Conservation (phyloP, 1,139 yeast genomes). For the Kluyveromyces sp. region DNA sequence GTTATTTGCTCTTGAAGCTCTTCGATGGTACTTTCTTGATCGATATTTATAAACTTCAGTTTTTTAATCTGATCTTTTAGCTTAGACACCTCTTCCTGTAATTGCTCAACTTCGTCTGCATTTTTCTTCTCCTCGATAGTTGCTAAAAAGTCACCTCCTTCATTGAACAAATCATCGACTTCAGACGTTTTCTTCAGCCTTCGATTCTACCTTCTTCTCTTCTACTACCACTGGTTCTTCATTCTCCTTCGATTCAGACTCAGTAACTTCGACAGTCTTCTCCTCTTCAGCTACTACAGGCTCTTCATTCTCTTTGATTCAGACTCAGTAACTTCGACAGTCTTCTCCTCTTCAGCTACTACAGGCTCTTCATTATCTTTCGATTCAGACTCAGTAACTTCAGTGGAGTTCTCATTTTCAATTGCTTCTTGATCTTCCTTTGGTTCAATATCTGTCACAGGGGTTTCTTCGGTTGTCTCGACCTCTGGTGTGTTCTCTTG, state of each 20-base stretch:
- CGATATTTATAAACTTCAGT: constrained; percentile 40
- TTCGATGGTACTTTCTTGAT: constrained; percentile 38
- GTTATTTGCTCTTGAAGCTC: constrained; percentile 29
- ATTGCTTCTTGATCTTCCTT: background rate
- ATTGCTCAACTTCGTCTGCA: constrained; percentile 22
- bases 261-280: background rate
- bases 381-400: too few species aligned
- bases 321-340: background rate
- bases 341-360: constrained; percentile 4
- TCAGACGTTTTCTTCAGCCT: background rate
- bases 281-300: constrained; percentile 5
- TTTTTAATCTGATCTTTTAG: constrained; percentile 30
- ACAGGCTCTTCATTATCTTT: background rate
- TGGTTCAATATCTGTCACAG: too few species aligned
- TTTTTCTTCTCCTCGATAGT: constrained; percentile 26
- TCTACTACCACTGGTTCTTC: background rate
- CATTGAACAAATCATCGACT: background rate
- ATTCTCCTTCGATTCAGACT: background rate
- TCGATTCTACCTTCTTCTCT: background rate
- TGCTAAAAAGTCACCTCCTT: constrained; percentile 23
- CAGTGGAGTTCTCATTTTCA: constrained; percentile 3
- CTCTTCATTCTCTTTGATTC: background rate
- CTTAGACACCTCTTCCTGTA: constrained; percentile 24
- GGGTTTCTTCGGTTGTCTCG: too few species aligned
- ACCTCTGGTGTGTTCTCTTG: too few species aligned